Percentiles rank a stretch among this genome's conserved stretches.
These are phyloP conservation scores for Coprinopsis cinerea DNA, from an alignment of 768 basidiomycete species.

Conservation along the genomic window DNA sequence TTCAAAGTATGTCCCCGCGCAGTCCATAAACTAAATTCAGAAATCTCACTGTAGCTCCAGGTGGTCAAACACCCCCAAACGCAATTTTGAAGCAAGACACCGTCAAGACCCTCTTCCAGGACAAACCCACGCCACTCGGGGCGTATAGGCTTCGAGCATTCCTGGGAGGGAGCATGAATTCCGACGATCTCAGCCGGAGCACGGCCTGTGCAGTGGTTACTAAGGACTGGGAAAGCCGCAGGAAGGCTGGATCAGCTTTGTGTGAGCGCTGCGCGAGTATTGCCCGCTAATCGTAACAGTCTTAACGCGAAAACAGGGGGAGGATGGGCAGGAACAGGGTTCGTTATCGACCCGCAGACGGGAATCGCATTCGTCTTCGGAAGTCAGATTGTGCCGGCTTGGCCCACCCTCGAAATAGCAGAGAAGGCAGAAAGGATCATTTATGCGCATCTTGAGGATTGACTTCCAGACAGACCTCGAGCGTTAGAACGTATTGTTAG, in stretches of 20 bases:
- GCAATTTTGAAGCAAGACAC: constrained; percentile 16
- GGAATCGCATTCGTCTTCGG: constrained; percentile 30
- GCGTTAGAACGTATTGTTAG: too few relatives aligned
- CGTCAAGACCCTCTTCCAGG: constrained; percentile 14
- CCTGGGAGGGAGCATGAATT: neutral
- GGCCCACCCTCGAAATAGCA: constrained; percentile 17
- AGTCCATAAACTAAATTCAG: neutral
- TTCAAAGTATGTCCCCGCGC: constrained; percentile 15
- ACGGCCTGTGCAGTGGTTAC: neutral
- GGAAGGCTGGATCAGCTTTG: constrained; percentile 6
- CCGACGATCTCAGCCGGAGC: neutral
- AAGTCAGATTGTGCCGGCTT: constrained; percentile 25
- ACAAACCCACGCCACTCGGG: constrained; percentile 11
- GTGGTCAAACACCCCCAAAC: constrained; percentile 12
- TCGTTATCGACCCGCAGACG: constrained; percentile 28
- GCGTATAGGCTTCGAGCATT: constrained; percentile 4
- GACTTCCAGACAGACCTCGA: too few relatives aligned
- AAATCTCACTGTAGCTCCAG: constrained; percentile 1
- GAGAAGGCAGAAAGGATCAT: constrained; percentile 22
- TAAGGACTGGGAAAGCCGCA: constrained; percentile 3
- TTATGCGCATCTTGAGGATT: constrained; percentile 13
- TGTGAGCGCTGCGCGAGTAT: constrained; percentile 1
- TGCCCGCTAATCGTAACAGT: neutral
- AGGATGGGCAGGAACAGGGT: constrained; percentile 31
- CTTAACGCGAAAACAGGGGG: constrained; percentile 18